Evolutionary conservation across 495 filamentous ascomycete species (phyloP).

Genomic region (Rusavskia elegans): DNA sequence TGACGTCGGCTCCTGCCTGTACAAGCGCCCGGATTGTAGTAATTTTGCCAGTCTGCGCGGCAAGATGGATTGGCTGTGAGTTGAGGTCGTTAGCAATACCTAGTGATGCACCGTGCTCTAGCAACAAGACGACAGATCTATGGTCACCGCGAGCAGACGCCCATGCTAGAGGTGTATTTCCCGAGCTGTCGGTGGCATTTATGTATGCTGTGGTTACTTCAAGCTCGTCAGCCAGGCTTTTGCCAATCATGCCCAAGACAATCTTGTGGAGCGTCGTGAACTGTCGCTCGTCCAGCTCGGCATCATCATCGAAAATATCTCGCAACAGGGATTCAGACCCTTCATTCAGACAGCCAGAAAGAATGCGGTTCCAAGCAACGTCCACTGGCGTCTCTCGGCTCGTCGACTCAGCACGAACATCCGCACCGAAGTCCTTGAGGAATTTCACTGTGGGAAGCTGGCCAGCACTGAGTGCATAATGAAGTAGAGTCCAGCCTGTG

Average conservation of each 20-base stretch:
- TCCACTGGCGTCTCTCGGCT: too few relatives aligned
- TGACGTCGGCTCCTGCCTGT: too few relatives aligned
- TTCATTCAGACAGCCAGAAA: neutral
- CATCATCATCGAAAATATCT: neutral
- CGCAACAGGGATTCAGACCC: neutral
- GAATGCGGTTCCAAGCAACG: neutral
- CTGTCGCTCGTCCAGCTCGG: neutral
- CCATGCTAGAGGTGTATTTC: slow-evolving; percentile 7
- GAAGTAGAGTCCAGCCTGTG: too few relatives aligned
- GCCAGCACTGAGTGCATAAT: too few relatives aligned
- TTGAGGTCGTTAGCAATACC: neutral
- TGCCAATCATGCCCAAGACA: neutral
- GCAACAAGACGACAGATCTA: neutral
- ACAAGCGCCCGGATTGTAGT: too few relatives aligned
- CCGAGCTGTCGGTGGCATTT: slow-evolving; percentile 3
- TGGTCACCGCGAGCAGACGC: slow-evolving; percentile 6
- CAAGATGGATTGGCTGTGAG: too few relatives aligned
- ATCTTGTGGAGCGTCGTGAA: slow-evolving; percentile 7
- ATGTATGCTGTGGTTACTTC: slow-evolving; percentile 3
- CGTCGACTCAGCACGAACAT: too few relatives aligned
- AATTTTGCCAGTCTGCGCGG: too few relatives aligned
- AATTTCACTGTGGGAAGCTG: too few relatives aligned
- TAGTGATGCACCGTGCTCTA: slow-evolving; percentile 10
- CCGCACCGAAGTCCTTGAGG: too few relatives aligned
- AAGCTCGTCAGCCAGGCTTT: neutral